Percentiles rank a stretch among this genome's conserved stretches.
These are phyloP conservation scores for Lactuca saligna DNA, from an alignment of 129 eudicot species.

Conservation along the genomic window DNA sequence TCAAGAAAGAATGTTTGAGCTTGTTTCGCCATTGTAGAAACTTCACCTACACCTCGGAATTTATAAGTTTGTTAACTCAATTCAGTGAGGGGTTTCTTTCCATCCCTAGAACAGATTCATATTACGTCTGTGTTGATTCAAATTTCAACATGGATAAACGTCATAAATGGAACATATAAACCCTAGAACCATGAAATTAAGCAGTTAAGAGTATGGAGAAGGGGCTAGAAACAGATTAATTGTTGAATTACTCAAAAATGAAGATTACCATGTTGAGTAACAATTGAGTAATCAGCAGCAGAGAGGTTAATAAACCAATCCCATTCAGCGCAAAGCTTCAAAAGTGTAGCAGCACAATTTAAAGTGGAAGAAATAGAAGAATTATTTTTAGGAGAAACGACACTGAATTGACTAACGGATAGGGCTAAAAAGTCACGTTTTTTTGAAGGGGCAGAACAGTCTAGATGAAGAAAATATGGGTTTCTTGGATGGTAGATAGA, in stretches of 20 bases:
- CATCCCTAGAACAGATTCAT: no score
- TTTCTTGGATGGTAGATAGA: constrained; percentile 81
- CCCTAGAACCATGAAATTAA: constrained; percentile 19
- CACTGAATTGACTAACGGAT: constrained; percentile 40
- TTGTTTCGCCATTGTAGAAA: constrained; percentile 53
- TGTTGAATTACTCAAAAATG: neutral
- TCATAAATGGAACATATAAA: neutral
- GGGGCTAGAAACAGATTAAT: neutral
- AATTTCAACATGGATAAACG: no score
- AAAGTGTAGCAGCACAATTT: constrained; percentile 75
- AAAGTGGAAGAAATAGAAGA: constrained; percentile 57
- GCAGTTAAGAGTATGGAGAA: neutral
- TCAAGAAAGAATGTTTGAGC: constrained; percentile 70
- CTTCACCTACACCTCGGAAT: constrained; percentile 21
- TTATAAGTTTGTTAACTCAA: no score
- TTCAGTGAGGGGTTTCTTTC: no score
- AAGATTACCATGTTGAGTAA: constrained; percentile 84
- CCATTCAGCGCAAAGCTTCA: constrained; percentile 55
- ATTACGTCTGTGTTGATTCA: no score
- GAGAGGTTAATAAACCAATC: constrained; percentile 91
- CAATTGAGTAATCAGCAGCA: constrained; percentile 83
- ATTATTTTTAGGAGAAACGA: constrained; percentile 50
- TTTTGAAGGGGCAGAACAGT: constrained; percentile 58
- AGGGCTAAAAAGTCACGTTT: constrained; percentile 56
- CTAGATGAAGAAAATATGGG: constrained; percentile 72